Evolutionary conservation across 331 rosid species (phyloP).

Genomic region (Rosa hybrid): DNA sequence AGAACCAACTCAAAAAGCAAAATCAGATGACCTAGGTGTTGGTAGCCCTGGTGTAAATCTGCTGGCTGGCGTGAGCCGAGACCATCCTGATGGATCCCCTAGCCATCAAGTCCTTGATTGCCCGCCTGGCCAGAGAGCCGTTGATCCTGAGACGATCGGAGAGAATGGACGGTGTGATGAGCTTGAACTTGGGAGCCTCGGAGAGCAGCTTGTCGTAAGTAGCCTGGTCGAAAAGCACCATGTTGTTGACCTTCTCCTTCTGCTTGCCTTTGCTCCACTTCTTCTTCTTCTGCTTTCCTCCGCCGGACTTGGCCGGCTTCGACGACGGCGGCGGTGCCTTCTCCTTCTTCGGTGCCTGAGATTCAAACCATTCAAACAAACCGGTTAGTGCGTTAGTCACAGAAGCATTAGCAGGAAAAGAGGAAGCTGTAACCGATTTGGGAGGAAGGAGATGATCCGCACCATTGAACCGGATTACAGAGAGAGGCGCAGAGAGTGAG

Average conservation of each 20-base stretch:
- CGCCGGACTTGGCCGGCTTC: constrained; percentile 1
- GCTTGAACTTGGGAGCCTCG: constrained; percentile 6
- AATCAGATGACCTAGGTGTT: neutral
- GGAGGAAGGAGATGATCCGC: neutral
- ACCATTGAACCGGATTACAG: neutral
- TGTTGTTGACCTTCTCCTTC: constrained; percentile 9
- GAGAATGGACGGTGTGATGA: constrained; percentile 2
- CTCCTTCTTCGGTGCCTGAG: constrained; percentile 9
- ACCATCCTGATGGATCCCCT: constrained; percentile 10
- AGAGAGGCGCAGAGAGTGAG: neutral
- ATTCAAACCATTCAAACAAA: neutral
- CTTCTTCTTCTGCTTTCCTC: constrained; percentile 8
- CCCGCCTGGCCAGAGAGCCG: constrained; percentile 5
- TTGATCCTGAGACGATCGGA: constrained; percentile 9
- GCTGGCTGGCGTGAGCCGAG: constrained; percentile 4
- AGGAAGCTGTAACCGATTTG: too few species aligned
- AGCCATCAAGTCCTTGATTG: neutral
- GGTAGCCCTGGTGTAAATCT: constrained; percentile 1
- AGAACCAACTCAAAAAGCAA: neutral
- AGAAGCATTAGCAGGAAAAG: neutral
- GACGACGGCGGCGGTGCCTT: constrained; percentile 9
- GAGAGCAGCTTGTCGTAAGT: neutral
- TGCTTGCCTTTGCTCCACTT: neutral
- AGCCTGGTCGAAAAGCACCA: neutral
- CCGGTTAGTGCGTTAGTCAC: neutral